Evolutionary conservation across 2,329 filamentous ascomycete genomes (phyloP).

Genomic region (Diaporthe sp.): DNA sequence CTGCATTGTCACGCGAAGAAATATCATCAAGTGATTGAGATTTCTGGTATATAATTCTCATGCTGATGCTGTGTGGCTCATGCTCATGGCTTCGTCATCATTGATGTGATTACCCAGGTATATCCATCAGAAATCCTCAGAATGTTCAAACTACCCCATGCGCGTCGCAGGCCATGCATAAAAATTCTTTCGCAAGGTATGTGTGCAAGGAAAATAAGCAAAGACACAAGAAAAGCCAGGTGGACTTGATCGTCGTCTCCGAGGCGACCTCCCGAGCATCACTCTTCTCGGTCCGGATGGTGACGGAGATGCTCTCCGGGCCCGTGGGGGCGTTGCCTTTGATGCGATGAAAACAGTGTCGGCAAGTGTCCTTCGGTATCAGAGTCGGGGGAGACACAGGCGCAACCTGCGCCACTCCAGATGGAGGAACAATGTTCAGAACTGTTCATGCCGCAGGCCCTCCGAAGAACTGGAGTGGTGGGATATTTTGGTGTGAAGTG

Average conservation of each 20-base stretch:
- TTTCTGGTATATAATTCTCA: slow-evolving; percentile 34
- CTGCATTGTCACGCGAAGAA: neutral
- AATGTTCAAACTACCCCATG: slow-evolving; percentile 41
- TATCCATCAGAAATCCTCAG: slow-evolving; percentile 38
- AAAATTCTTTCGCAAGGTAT: slow-evolving; percentile 35
- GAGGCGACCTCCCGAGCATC: slow-evolving; percentile 34
- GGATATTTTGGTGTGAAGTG: slow-evolving; percentile 39
- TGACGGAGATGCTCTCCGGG: slow-evolving; percentile 23
- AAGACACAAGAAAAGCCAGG: slow-evolving; percentile 22
- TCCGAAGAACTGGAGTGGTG: slow-evolving; percentile 15
- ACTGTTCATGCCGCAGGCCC: slow-evolving; percentile 29
- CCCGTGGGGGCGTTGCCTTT: slow-evolving; percentile 31
- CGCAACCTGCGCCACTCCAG: slow-evolving; percentile 10
- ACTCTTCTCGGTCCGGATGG: slow-evolving; percentile 13
- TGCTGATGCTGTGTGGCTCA: slow-evolving; percentile 39
- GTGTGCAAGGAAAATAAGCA: slow-evolving; percentile 33
- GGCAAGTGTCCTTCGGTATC: neutral
- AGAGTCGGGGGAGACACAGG: neutral
- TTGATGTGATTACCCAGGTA: slow-evolving; percentile 43
- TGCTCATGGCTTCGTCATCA: slow-evolving; percentile 42
- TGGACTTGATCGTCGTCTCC: slow-evolving; percentile 7
- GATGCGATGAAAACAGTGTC: slow-evolving; percentile 30
- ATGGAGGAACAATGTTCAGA: neutral
- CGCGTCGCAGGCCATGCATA: slow-evolving; percentile 41
- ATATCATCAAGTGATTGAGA: slow-evolving; percentile 22